Percentiles rank a stretch among this genome's conserved stretches.
These are phyloP conservation scores for Colletotrichum camelliae DNA, from an alignment of 2,329 filamentous ascomycete species.

Conservation along the genomic window DNA sequence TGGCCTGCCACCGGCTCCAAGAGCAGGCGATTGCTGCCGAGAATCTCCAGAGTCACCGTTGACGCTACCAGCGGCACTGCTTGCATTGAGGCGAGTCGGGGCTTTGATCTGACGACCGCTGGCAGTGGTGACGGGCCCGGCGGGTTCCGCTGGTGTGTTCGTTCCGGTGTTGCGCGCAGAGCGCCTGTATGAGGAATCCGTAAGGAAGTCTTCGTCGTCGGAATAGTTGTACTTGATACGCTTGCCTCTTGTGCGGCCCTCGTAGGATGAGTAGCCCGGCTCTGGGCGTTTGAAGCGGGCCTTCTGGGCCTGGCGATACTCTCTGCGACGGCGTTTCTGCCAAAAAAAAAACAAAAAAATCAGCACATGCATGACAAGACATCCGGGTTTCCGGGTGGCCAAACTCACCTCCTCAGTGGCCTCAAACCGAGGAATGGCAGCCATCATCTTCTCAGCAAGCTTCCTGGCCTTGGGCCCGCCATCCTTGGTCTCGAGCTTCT, in stretches of 20 bases:
- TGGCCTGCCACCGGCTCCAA: constrained; percentile 54
- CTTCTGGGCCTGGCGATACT: constrained; percentile 86
- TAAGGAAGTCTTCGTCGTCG: constrained; percentile 75
- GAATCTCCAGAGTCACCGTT: constrained; percentile 47
- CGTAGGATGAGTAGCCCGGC: constrained; percentile 90
- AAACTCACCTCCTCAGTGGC: constrained; percentile 80
- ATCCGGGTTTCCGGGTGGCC: not conserved
- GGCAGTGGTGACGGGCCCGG: constrained; percentile 71
- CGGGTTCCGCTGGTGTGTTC: constrained; percentile 73
- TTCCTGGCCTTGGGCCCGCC: constrained; percentile 81
- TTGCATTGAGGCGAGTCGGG: constrained; percentile 66
- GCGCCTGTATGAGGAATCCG: constrained; percentile 68
- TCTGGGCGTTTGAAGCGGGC: constrained; percentile 88
- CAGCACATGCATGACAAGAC: not conserved
- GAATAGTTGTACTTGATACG: constrained; percentile 96
- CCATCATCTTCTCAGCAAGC: constrained; percentile 77
- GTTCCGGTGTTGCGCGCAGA: constrained; percentile 78
- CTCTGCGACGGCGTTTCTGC: constrained; percentile 89
- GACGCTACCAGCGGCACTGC: constrained; percentile 51
- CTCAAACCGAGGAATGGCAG: constrained; percentile 88
- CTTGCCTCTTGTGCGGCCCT: constrained; percentile 95
- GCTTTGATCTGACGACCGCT: constrained; percentile 86
- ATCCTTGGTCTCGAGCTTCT: constrained; percentile 78
- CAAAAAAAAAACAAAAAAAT: not conserved
- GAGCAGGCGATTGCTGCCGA: constrained; percentile 32